Conservation (phyloP, 331 rosid genomes). For the Stylosanthes scabra region DNA sequence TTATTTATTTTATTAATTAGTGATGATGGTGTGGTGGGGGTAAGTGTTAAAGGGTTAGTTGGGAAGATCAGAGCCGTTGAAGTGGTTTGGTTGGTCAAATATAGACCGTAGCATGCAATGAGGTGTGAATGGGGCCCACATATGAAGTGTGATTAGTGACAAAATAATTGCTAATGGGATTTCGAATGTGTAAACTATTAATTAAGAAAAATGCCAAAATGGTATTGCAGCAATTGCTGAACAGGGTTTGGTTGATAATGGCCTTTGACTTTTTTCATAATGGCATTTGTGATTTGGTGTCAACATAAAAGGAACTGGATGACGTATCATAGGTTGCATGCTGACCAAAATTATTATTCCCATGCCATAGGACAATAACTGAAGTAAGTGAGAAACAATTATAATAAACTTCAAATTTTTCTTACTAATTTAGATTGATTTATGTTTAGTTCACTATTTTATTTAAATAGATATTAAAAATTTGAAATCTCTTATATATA, state of each 20-base stretch:
- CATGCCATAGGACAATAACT: neutral
- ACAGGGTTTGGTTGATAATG: slow-evolving; percentile 5
- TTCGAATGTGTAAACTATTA: neutral
- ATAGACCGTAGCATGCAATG: slow-evolving; percentile 14
- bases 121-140: slow-evolving; percentile 21
- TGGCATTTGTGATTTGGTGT: neutral
- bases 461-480: too few relatives aligned
- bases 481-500: too few relatives aligned
- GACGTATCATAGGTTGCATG: slow-evolving; percentile 46
- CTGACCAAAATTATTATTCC: slow-evolving; percentile 29
- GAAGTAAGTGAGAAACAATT: neutral
- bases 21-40: slow-evolving; percentile 26
- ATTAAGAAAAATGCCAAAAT: too few relatives aligned
- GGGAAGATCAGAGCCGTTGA: slow-evolving; percentile 32
- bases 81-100: slow-evolving; percentile 19
- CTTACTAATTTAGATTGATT: too few relatives aligned
- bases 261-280: slow-evolving; percentile 39
- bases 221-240: slow-evolving; percentile 39
- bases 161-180: slow-evolving; percentile 10
- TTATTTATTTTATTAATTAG: neutral
- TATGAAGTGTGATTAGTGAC: neutral
- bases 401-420: neutral
- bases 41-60: neutral
- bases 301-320: slow-evolving; percentile 34
- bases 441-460: too few relatives aligned